Base-by-base conservation (phyloP, 208 protist genomes). In the Leishmania major region DNA sequence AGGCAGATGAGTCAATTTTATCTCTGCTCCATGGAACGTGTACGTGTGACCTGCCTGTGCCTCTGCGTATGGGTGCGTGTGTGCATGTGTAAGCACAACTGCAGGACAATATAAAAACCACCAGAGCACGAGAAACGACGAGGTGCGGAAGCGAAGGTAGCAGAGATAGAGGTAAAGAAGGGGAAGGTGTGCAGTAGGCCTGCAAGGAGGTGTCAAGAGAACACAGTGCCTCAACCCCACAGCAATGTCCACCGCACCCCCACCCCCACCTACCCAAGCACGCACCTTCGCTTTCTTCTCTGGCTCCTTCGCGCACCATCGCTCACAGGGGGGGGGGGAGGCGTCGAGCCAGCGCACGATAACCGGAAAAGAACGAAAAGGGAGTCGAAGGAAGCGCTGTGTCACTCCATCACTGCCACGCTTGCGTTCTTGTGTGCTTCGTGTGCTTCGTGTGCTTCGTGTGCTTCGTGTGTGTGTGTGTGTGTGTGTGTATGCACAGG, bases 401-500 rank as follows among this genome's bases (percentile, higher is more conserved):
- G 28, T 11, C 64, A 8, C 17, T 31, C 28, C 28, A 69, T n/a
- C 13, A 69, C 40, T 43, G 25, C 40, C 67, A 45, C 31, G 40
- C 35, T n/a, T 67, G 49, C 55, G 25, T 70, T 19, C 25, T 17
- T 62, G 40, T 80, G 28, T 80, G 66, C 40, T 55, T 19, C 25
- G 31, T 62, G 37, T 74, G 15, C n/a, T n/a, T n/a, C n/a, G 40
- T 80, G 28, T 80, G 66, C 40, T 55, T 19, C 25, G 31, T 62
- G 37, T 74, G 15, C n/a, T n/a, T n/a, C n/a, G n/a, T 74, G 77
- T 64, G 31, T 75, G 70, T 74, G 62, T 25, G 47, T 40, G 22
- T 74, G 77, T 64, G 49, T 75, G 70, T 74, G 47, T 25, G 47
- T 40, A 3, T 40, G 37, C 28, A 40, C 10, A 72, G 66, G 22